These are phyloP conservation scores for Haplosporangium sp. DNA, from an alignment of 371 early-diverging fungal genomes.

Conservation along the genomic window DNA sequence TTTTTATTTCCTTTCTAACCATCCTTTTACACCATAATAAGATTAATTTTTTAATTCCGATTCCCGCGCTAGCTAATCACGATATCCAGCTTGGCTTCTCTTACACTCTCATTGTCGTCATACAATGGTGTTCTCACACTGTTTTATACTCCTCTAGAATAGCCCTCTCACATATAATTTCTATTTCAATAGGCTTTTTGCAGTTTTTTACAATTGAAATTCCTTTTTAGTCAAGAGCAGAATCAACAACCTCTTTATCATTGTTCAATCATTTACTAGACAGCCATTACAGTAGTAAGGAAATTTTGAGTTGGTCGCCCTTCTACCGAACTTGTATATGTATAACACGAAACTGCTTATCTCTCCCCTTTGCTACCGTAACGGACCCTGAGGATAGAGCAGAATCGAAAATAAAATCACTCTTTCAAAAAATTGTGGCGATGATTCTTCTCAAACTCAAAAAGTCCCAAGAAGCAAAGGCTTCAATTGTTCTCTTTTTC, in stretches of 20 bases:
- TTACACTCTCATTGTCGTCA: neutral
- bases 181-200: too few relatives aligned
- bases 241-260: slow-evolving; percentile 3
- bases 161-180: too few relatives aligned
- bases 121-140: neutral
- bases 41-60: slow-evolving; percentile 1
- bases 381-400: slow-evolving; percentile 29
- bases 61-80: slow-evolving; percentile 12
- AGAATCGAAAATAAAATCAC: slow-evolving; percentile 16
- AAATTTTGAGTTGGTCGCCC: too few relatives aligned
- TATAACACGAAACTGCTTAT: neutral
- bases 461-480: too few relatives aligned
- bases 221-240: slow-evolving; percentile 1
- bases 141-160: neutral
- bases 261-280: neutral
- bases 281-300: neutral
- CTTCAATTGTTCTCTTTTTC: too few relatives aligned
- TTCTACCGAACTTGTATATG: too few relatives aligned
- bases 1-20: too few relatives aligned
- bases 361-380: slow-evolving; percentile 6
- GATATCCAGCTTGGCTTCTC: neutral
- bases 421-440: neutral
- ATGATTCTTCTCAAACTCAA: neutral
- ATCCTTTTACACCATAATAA: too few relatives aligned
- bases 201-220: neutral